phyloP scores from a whole-genome alignment of 495 filamentous ascomycete genomes.

The Immersiella caudata region DNA sequence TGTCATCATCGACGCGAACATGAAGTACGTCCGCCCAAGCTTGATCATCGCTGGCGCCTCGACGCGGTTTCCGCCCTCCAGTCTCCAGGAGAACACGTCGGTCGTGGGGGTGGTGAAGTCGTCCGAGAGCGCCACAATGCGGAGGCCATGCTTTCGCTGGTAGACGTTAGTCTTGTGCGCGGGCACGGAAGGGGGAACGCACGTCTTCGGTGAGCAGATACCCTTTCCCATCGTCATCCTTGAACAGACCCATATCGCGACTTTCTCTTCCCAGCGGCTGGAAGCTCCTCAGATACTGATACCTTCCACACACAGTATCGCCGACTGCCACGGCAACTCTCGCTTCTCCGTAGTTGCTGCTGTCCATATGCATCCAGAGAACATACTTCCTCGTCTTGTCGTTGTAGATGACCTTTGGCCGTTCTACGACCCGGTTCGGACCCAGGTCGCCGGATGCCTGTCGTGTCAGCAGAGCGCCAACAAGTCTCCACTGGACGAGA shows the following conservation, averaged over 20 bases:
- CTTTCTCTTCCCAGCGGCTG: conserved; percentile 31
- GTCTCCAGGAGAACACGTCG: conserved; percentile 28
- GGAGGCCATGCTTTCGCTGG: conserved; percentile 54
- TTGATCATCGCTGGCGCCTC: conserved; percentile 51
- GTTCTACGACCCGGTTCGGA: conserved; percentile 62
- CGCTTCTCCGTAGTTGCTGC: conserved; percentile 62
- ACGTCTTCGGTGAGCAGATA: conserved; percentile 68
- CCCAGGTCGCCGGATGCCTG: conserved; percentile 60
- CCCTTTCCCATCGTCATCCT: conserved; percentile 60
- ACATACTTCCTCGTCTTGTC: conserved; percentile 56
- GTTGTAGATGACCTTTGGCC: conserved; percentile 68
- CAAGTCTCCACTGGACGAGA: conserved; percentile 65
- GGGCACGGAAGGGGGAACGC: conserved; percentile 21
- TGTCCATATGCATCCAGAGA: conserved; percentile 70
- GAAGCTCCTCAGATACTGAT: conserved; percentile 40
- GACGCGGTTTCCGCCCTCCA: conserved; percentile 36
- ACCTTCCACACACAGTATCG: conserved; percentile 60
- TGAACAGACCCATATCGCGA: conserved; percentile 65
- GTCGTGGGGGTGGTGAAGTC: conserved; percentile 49
- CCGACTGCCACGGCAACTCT: conserved; percentile 65
- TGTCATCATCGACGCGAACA: conserved; percentile 45
- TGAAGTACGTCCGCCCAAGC: conserved; percentile 41
- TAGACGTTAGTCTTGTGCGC: not conserved
- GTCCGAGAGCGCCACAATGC: conserved; percentile 51
- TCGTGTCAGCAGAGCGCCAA: conserved; percentile 55